These are phyloP conservation scores for Edaphochlamys debaryana DNA, from an alignment of 139 green algal genomes.

Conservation along the genomic window DNA sequence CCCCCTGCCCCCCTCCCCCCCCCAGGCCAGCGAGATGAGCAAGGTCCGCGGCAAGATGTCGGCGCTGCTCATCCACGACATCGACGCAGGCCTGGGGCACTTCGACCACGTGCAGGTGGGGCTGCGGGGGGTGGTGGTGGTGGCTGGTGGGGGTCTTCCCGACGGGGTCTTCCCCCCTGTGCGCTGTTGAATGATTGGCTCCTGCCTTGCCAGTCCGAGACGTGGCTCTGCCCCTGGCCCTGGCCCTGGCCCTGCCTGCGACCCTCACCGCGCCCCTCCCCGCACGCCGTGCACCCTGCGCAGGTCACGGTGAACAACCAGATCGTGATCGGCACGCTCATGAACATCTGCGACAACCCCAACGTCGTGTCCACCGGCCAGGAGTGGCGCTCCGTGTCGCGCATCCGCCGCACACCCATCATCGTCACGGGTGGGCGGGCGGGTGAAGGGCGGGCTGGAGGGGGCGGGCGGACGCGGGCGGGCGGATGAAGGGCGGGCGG, in stretches of 20 bases:
- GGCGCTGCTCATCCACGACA: conserved; percentile 93
- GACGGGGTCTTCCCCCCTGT: too few relatives aligned
- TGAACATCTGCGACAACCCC: conserved; percentile 93
- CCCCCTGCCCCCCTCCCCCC: too few relatives aligned
- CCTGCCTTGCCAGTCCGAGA: too few relatives aligned
- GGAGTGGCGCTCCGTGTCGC: conserved; percentile 71
- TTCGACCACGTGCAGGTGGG: conserved; percentile 81
- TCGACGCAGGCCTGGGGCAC: conserved; percentile 87
- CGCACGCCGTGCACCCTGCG: too few relatives aligned
- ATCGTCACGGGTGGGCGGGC: conserved; percentile 45
- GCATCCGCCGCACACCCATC: conserved; percentile 57
- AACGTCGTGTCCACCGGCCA: conserved; percentile 69
- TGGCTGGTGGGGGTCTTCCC: too few relatives aligned
- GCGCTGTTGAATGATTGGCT: too few relatives aligned
- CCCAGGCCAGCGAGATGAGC: conserved; percentile 66
- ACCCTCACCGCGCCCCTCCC: too few relatives aligned
- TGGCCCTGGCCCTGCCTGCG: too few relatives aligned
- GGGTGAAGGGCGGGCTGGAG: neutral
- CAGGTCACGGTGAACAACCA: conserved; percentile 91
- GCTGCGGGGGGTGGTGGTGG: too few relatives aligned
- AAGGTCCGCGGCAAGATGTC: conserved; percentile 81
- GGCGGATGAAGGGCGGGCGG: too few relatives aligned
- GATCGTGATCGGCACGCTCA: conserved; percentile 91
- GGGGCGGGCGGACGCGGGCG: neutral
- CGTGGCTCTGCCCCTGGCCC: too few relatives aligned